A percentile compares a stretch with the other conserved stretches of the same genome.
These are phyloP conservation scores for Gynandropsis gynandra DNA, from an alignment of 345 rosid species.

Conservation along the genomic window DNA sequence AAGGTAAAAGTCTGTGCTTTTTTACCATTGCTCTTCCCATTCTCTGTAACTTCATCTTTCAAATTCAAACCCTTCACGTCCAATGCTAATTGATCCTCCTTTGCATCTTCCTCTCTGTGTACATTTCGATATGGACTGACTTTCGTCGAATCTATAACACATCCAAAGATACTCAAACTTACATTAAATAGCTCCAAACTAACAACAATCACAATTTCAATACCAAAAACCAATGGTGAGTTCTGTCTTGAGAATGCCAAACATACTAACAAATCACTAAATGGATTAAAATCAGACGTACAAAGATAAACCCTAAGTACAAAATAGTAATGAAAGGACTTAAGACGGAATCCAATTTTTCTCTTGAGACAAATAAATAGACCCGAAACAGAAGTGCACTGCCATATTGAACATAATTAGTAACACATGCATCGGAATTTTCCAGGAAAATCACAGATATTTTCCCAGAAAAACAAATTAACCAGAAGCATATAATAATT, in stretches of 20 bases:
- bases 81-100: constrained; percentile 37
- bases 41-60: constrained; percentile 40
- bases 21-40: constrained; percentile 20
- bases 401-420: constrained; percentile 8
- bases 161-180: constrained; percentile 13
- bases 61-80: constrained; percentile 47
- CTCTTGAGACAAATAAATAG: neutral
- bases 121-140: constrained; percentile 34
- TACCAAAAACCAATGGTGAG: constrained; percentile 2
- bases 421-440: constrained; percentile 24
- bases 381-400: neutral
- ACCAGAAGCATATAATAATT: too few species aligned
- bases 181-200: neutral
- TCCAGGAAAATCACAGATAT: neutral
- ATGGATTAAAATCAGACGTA: too few species aligned
- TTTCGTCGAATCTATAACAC: constrained; percentile 38
- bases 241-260: neutral
- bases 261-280: too few species aligned
- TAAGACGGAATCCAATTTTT: neutral
- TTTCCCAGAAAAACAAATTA: neutral
- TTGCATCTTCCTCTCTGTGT: constrained; percentile 31
- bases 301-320: too few species aligned
- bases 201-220: constrained; percentile 2
- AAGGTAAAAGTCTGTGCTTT: constrained; percentile 49
- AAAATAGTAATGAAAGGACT: too few species aligned